phyloP scores from a whole-genome alignment of 179 eudicot species.

The Beta macrorhiza region DNA sequence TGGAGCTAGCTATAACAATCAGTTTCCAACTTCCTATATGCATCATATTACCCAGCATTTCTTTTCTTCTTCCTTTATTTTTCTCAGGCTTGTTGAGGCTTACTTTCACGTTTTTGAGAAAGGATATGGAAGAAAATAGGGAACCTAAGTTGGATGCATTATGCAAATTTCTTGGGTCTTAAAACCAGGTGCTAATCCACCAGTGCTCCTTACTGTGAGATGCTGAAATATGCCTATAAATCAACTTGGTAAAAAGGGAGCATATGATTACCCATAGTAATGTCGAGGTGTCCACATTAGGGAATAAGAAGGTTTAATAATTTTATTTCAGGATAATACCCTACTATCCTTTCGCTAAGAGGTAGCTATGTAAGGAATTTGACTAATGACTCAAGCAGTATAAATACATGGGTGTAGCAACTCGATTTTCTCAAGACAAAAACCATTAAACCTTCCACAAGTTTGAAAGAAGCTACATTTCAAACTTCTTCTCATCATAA shows the following conservation, averaged over 20 bases:
- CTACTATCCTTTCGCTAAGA: slow-evolving; percentile 18
- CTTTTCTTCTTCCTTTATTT: neutral
- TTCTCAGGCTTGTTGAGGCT: neutral
- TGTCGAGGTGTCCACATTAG: slow-evolving; percentile 3
- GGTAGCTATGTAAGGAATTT: slow-evolving; percentile 19
- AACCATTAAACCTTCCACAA: neutral
- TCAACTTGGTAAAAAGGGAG: neutral
- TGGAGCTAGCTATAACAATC: too few species aligned
- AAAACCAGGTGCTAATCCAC: neutral
- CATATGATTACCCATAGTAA: slow-evolving; percentile 11
- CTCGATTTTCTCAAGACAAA: too few species aligned
- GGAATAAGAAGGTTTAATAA: slow-evolving; percentile 7
- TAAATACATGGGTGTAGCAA: slow-evolving; percentile 8
- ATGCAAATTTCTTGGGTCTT: neutral
- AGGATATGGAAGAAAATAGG: too few species aligned
- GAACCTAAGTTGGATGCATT: neutral
- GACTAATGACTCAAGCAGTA: neutral
- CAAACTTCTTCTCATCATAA: neutral
- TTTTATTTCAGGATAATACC: slow-evolving; percentile 24
- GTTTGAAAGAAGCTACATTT: neutral
- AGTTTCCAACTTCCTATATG: neutral
- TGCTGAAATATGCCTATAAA: too few species aligned
- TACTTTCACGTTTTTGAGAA: too few species aligned
- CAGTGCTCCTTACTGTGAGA: neutral
- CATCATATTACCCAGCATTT: too few species aligned